phyloP scores from a whole-genome alignment of 2,329 filamentous ascomycete genomes.

The Aureobasidium musti region DNA sequence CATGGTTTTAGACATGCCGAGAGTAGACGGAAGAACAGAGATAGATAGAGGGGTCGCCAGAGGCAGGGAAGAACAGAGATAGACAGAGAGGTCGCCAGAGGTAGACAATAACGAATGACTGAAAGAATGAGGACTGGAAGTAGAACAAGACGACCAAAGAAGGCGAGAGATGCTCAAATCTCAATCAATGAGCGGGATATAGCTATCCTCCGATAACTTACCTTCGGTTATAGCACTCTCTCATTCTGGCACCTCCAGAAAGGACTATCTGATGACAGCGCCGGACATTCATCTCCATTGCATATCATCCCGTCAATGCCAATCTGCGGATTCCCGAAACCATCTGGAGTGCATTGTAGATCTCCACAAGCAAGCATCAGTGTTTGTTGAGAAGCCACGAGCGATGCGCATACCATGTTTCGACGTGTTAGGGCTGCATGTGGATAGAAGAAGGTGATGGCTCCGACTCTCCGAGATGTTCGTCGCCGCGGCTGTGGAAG shows the following conservation, averaged over 20 bases:
- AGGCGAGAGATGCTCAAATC: background rate
- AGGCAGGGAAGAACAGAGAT: background rate
- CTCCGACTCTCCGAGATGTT: too few species aligned
- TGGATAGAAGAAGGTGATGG: background rate
- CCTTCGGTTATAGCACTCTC: background rate
- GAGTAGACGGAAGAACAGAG: background rate
- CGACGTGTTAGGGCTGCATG: conserved; percentile 1
- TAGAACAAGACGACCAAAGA: background rate
- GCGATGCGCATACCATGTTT: conserved; percentile 2
- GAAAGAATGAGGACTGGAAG: background rate
- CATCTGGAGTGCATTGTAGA: conserved; percentile 13
- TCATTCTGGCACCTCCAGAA: background rate
- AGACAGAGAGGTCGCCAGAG: background rate
- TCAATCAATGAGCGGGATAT: background rate
- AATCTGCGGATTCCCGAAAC: background rate
- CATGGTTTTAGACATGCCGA: background rate
- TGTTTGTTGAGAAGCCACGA: conserved; percentile 21
- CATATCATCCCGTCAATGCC: background rate
- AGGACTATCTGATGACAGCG: background rate
- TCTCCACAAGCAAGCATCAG: conserved; percentile 1
- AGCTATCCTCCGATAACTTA: background rate
- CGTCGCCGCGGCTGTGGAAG: background rate
- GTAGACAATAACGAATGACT: background rate
- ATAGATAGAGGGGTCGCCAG: background rate
- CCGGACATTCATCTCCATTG: conserved; percentile 1